Base-by-base conservation (phyloP, 108 stramenopile genomes). In the Nitzschia sp. region DNA sequence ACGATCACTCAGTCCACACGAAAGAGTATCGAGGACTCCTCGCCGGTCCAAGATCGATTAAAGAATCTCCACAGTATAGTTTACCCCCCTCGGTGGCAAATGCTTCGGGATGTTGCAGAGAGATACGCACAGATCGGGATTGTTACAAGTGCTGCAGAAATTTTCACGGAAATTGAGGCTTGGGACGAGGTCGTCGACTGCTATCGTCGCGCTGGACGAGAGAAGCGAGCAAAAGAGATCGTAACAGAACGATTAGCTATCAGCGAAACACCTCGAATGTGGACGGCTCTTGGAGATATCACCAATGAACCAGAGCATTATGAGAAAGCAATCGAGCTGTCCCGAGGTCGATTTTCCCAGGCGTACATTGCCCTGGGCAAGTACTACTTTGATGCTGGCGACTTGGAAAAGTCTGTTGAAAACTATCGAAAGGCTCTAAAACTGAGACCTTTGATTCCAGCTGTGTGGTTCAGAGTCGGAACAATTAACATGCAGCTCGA, bases 151-250 rank as follows among this genome's bases (percentile, higher is more conserved):
- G 98, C 98, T 21, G 93, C 96, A 19, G 95, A 94, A 62, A 70
- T 96, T 18, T 99, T 89, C 66, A 91, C 92, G 45, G 95, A 98
- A 57, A 86, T 99, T 42, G 96, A 95, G 38, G 77, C 97, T 34
- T 99, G 98, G 98, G 97, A 98, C 72, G 98, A 99, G 70, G 97
- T 96, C 4, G 97, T 97, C 5, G 97, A 97, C 54, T 99, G 98
- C 65, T 96, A 97, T 70, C 75, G 79, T 35, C 78, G 88, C 32
- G 83, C 97, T 57, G 95, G 97, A 63, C 91, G 90, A 67, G 82
- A 82, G n/a, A 81, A 68, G 18, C 87, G 82, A 48, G 98, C 98
- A 13, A 86, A 95, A 73, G 82, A 86, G 59, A 82, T 98, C 26
- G 93, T 98, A 0, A 76, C 87, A n/a, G 85, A 90, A 75, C 79